Conservation (phyloP, 2,329 filamentous ascomycete species). For the Colletotrichum cuscutae region DNA sequence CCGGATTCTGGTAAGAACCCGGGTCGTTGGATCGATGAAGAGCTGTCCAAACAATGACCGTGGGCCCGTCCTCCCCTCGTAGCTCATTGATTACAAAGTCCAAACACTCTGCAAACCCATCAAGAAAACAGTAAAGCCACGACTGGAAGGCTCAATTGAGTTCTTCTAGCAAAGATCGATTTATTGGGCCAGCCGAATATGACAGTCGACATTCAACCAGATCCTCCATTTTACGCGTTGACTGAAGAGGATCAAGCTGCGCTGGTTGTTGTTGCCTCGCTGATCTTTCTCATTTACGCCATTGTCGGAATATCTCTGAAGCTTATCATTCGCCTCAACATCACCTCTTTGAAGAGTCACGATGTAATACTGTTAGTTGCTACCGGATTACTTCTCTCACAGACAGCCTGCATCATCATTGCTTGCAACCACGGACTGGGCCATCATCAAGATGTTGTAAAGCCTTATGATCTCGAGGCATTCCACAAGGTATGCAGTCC, state of each 20-base stretch:
- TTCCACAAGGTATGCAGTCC: neutral
- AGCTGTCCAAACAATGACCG: neutral
- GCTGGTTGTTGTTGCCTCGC: neutral
- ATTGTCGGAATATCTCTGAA: neutral
- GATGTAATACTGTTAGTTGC: neutral
- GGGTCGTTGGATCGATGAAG: neutral
- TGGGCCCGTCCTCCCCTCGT: no score
- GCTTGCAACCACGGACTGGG: neutral
- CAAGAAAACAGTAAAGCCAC: neutral
- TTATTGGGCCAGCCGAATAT: neutral
- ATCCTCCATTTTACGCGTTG: neutral
- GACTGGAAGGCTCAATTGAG: neutral
- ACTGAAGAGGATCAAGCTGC: neutral
- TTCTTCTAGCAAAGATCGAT: neutral
- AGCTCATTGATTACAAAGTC: neutral
- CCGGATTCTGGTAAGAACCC: neutral
- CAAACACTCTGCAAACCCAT: neutral
- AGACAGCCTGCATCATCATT: neutral
- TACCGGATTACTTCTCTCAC: neutral
- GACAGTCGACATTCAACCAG: neutral
- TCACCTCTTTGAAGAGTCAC: slow-evolving; percentile 4
- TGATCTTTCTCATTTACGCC: slow-evolving; percentile 10
- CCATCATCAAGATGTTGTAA: neutral
- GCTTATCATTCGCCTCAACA: slow-evolving; percentile 15
- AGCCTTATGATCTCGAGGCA: neutral